Evolutionary conservation across 306 rosid genomes (phyloP).

Genomic region (Dalbergia cochinchinensis): DNA sequence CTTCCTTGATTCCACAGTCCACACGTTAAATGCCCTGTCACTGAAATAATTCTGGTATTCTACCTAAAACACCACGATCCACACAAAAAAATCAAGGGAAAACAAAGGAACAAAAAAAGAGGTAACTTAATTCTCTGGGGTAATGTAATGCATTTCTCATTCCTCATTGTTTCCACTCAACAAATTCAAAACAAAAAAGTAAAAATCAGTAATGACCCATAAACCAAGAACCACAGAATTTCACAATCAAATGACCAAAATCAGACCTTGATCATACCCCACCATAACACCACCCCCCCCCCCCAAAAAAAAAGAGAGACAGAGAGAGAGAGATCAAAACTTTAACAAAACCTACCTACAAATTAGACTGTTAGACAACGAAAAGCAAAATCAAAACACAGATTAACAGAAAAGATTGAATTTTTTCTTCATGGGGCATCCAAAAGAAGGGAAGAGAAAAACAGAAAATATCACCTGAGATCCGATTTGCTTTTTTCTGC

Average conservation of each 20-base stretch:
- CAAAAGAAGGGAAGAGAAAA: not conserved
- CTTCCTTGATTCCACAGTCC: not conserved
- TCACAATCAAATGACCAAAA: conserved; percentile 32
- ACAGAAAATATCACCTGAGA: conserved; percentile 45
- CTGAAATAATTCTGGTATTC: conserved; percentile 31
- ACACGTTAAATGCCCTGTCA: not conserved
- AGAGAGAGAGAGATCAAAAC: not conserved
- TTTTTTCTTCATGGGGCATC: not conserved
- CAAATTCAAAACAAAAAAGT: not conserved
- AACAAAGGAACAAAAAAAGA: not conserved
- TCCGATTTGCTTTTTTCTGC: conserved; percentile 33
- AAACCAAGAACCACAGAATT: not conserved
- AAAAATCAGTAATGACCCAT: conserved; percentile 19
- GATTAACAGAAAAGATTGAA: not conserved
- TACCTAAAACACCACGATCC: conserved; percentile 43
- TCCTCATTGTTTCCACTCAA: conserved; percentile 22
- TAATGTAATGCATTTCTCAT: not conserved
- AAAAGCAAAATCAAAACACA: not conserved
- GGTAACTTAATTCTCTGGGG: conserved; percentile 3
- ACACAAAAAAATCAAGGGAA: conserved; percentile 5
- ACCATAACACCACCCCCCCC: no score
- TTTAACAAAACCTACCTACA: conserved; percentile 3
- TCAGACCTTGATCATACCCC: conserved; percentile 37
- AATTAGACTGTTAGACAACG: not conserved
- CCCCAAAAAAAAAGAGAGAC: no score